These are phyloP conservation scores for Leptoxyphium fumago DNA, from an alignment of 2,329 filamentous ascomycete genomes.

Conservation along the genomic window DNA sequence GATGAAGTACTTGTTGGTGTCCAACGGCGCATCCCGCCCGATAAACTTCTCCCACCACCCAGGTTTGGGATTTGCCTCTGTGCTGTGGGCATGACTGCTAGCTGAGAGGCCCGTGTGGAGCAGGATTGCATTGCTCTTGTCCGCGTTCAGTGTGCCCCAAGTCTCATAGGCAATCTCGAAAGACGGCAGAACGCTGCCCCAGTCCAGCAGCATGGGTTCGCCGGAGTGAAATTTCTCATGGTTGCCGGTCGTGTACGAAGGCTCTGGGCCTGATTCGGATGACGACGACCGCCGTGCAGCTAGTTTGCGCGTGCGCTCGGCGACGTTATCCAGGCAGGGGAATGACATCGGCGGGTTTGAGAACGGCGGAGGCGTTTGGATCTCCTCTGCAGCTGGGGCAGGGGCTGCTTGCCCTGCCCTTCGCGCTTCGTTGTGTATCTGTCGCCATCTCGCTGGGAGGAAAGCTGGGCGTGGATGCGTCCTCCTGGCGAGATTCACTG, in stretches of 20 bases:
- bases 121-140: conserved; percentile 78
- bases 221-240: conserved; percentile 62
- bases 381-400: conserved; percentile 1
- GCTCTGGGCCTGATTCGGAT: conserved; percentile 64
- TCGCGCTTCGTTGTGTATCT: conserved; percentile 5
- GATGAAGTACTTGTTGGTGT: conserved; percentile 83
- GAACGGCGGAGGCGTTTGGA: conserved; percentile 15
- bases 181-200: conserved; percentile 80
- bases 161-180: conserved; percentile 89
- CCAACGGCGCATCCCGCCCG: conserved; percentile 66
- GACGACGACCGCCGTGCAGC: conserved; percentile 38
- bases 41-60: conserved; percentile 99
- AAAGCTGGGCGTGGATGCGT: conserved; percentile 1
- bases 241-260: conserved; percentile 82
- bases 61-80: conserved; percentile 67
- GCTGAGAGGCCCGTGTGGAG: conserved; percentile 89
- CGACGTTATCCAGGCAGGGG: conserved; percentile 75
- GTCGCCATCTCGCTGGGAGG: conserved; percentile 2
- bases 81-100: conserved; percentile 94
- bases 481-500: neutral
- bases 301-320: conserved; percentile 57
- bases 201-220: conserved; percentile 71
- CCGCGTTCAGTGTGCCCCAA: conserved; percentile 68
- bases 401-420: conserved; percentile 9
- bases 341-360: conserved; percentile 82